phyloP scores from a whole-genome alignment of 306 rosid species.

The Canavalia ensiformis region DNA sequence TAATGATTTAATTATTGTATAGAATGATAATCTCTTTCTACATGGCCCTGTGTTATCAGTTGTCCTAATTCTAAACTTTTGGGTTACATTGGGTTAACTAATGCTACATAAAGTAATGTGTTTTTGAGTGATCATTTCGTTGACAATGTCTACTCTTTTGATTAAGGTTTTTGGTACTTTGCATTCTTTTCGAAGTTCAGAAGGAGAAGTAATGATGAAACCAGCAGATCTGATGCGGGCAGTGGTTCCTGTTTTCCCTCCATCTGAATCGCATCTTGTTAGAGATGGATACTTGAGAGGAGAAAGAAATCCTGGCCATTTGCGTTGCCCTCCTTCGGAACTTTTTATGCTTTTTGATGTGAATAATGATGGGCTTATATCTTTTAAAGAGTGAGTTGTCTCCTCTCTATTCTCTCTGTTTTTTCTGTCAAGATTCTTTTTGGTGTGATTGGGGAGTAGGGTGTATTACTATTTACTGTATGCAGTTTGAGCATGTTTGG shows the following conservation, averaged over 20 bases:
- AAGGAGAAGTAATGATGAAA: conserved; percentile 81
- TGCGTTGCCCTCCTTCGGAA: conserved; percentile 73
- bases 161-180: conserved; percentile 90
- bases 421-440: conserved; percentile 8
- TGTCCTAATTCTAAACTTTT: neutral
- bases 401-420: conserved; percentile 1
- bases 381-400: conserved; percentile 85
- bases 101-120: neutral
- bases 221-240: conserved; percentile 96
- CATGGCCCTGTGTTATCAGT: neutral
- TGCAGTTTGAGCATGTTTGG: neutral
- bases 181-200: conserved; percentile 72
- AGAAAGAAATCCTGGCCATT: conserved; percentile 87
- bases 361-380: conserved; percentile 75
- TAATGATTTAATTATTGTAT: neutral
- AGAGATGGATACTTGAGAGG: conserved; percentile 91
- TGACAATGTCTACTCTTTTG: conserved; percentile 46
- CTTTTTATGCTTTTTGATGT: conserved; percentile 92
- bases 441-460: conserved; percentile 2
- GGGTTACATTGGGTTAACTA: conserved; percentile 3
- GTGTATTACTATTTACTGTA: neutral
- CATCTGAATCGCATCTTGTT: conserved; percentile 90
- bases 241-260: conserved; percentile 95
- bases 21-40: neutral
- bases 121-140: conserved; percentile 20